phyloP scores from a whole-genome alignment of 495 filamentous ascomycete genomes.

The Filosporella fistucella region DNA sequence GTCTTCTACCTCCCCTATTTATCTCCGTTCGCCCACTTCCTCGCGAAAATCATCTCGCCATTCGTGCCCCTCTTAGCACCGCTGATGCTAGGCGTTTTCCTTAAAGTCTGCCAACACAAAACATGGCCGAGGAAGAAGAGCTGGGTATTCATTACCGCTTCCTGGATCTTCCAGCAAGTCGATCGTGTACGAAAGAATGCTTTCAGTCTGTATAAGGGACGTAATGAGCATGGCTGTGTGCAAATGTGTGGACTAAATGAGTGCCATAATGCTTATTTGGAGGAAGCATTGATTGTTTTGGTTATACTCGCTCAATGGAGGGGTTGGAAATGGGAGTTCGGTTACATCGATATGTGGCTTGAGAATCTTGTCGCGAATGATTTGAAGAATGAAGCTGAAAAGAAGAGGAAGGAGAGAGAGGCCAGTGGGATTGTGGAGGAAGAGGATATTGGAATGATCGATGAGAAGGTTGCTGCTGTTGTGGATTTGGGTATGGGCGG shows the following conservation, averaged over 20 bases:
- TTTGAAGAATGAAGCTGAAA: neutral
- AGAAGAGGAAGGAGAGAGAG: neutral
- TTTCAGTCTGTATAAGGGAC: neutral
- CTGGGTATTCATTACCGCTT: constrained; percentile 5
- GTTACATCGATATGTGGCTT: neutral
- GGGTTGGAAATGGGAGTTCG: constrained; percentile 3
- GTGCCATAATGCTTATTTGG: constrained; percentile 1
- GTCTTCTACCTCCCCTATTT: constrained; percentile 3
- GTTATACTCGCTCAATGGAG: constrained; percentile 1
- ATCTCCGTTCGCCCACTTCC: constrained; percentile 7
- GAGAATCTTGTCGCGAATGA: neutral
- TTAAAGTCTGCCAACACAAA: constrained; percentile 1
- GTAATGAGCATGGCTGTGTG: neutral
- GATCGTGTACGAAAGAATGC: neutral
- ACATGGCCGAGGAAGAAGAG: neutral
- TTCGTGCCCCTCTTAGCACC: constrained; percentile 1
- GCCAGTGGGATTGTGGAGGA: too few species aligned
- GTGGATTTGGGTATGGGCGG: too few species aligned
- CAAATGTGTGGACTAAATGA: neutral
- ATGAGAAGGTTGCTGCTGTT: neutral
- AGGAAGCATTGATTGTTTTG: neutral
- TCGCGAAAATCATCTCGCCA: neutral
- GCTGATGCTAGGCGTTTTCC: neutral
- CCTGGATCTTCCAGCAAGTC: neutral
- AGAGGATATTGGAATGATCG: neutral